phyloP scores from a whole-genome alignment of 176 grass and related monocot genomes.

The Areca catechu region DNA sequence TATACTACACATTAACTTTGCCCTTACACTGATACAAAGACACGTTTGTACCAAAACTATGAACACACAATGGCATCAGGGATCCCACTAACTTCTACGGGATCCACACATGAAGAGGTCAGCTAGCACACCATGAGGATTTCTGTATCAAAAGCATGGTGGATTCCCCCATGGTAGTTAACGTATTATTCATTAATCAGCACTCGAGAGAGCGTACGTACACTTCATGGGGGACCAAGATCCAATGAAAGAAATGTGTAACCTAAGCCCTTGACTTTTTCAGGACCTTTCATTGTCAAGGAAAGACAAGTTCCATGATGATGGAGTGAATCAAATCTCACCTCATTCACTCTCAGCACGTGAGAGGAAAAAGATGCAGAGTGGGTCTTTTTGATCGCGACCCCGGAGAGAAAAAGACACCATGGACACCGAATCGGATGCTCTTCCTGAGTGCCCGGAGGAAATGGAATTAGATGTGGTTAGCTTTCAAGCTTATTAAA shows the following conservation, averaged over 20 bases:
- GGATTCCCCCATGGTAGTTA: slow-evolving; percentile 3
- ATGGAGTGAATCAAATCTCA: slow-evolving; percentile 1
- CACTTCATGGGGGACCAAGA: background rate
- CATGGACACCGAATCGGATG: slow-evolving; percentile 78
- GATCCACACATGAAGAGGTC: background rate
- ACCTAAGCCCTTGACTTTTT: slow-evolving; percentile 19
- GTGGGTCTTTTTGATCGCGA: slow-evolving; percentile 47
- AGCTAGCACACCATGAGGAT: background rate
- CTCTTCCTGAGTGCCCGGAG: slow-evolving; percentile 24
- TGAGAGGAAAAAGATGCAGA: slow-evolving; percentile 10
- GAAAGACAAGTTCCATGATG: slow-evolving; percentile 18
- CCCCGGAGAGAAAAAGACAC: slow-evolving; percentile 12
- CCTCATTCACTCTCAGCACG: slow-evolving; percentile 3
- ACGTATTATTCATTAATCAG: background rate
- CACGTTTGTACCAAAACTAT: background rate
- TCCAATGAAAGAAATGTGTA: background rate
- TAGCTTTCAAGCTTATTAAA: slow-evolving; percentile 25
- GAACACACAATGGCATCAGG: background rate
- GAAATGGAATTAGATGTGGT: slow-evolving; percentile 28
- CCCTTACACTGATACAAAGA: slow-evolving; percentile 1
- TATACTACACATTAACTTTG: background rate
- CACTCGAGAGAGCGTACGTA: background rate
- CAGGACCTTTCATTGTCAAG: slow-evolving; percentile 23
- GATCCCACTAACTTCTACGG: background rate
- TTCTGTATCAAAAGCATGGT: background rate